phyloP scores from a whole-genome alignment of 2,329 filamentous ascomycete genomes.

The Pseudocercospora musae region DNA sequence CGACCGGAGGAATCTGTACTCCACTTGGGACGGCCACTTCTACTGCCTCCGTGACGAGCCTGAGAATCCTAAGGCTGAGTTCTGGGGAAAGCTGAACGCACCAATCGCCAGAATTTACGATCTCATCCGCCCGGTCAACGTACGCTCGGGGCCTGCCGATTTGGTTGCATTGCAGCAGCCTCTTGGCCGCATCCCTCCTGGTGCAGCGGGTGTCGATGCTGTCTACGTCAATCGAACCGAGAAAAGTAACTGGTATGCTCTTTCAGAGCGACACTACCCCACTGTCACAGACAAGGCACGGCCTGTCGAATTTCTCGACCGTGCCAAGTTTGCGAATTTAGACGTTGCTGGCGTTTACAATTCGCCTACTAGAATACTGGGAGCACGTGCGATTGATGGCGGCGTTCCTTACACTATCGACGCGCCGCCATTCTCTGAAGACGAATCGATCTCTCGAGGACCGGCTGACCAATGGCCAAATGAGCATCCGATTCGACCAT shows the following conservation, averaged over 20 bases:
- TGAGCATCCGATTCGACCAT: background rate
- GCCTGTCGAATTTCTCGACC: constrained; percentile 56
- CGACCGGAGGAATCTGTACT: constrained; percentile 86
- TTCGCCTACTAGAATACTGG: constrained; percentile 16
- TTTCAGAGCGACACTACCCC: constrained; percentile 84
- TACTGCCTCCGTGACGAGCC: constrained; percentile 68
- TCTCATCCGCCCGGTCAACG: constrained; percentile 55
- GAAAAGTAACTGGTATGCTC: constrained; percentile 86
- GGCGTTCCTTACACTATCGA: constrained; percentile 18
- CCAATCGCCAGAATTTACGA: constrained; percentile 35
- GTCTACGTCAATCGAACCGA: constrained; percentile 85
- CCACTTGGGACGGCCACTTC: constrained; percentile 77
- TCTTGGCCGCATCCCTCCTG: background rate
- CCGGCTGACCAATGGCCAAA: background rate
- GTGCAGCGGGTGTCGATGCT: constrained; percentile 53
- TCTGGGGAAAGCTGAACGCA: constrained; percentile 22
- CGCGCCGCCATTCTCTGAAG: constrained; percentile 10
- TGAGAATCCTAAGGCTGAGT: constrained; percentile 33
- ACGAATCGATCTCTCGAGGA: background rate
- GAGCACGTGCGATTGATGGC: constrained; percentile 15
- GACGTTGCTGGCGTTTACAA: constrained; percentile 34
- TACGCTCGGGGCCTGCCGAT: constrained; percentile 64
- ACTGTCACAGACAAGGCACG: constrained; percentile 70
- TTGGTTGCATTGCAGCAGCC: constrained; percentile 87
- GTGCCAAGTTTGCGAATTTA: constrained; percentile 46